Conservation (phyloP, 805 yeast species). For the Candida stauntonica region DNA sequence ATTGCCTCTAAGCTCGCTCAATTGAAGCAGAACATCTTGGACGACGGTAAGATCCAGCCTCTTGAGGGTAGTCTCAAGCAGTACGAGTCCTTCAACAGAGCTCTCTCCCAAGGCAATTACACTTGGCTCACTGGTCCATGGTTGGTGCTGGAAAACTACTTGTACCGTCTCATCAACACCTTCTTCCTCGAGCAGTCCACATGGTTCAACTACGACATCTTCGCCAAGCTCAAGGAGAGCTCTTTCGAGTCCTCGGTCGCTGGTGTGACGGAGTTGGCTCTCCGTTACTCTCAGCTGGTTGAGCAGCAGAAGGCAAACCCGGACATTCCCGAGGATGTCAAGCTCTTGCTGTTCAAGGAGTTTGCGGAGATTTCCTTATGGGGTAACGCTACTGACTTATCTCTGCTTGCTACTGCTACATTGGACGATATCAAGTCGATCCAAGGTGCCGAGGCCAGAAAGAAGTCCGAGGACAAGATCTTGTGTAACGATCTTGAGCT, state of each 20-base stretch:
- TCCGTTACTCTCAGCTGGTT: slow-evolving; percentile 46
- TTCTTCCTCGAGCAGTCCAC: slow-evolving; percentile 35
- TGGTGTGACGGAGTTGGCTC: slow-evolving; percentile 81
- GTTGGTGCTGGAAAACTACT: slow-evolving; percentile 80
- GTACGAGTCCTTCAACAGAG: slow-evolving; percentile 56
- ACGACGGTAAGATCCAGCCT: slow-evolving; percentile 38
- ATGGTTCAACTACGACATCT: slow-evolving; percentile 63
- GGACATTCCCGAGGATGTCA: slow-evolving; percentile 35
- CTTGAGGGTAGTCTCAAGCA: slow-evolving; percentile 44
- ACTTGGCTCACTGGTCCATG: slow-evolving; percentile 89
- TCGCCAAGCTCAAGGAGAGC: slow-evolving; percentile 60
- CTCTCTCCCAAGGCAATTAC: slow-evolving; percentile 32
- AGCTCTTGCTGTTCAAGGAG: slow-evolving; percentile 67
- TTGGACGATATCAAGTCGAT: slow-evolving; percentile 84
- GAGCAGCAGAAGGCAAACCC: slow-evolving; percentile 20
- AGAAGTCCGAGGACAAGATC: slow-evolving; percentile 74
- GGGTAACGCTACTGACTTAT: slow-evolving; percentile 98
- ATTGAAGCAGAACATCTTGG: slow-evolving; percentile 41
- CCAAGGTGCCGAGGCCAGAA: slow-evolving; percentile 87
- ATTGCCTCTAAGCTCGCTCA: slow-evolving; percentile 39
- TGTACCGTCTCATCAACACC: slow-evolving; percentile 63
- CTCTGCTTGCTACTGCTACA: slow-evolving; percentile 82
- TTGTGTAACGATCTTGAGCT: slow-evolving; percentile 66
- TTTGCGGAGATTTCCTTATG: slow-evolving; percentile 85
- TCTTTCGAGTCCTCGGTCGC: slow-evolving; percentile 70